Base-by-base conservation (phyloP, 345 rosid species). In the Mangifera indica region DNA sequence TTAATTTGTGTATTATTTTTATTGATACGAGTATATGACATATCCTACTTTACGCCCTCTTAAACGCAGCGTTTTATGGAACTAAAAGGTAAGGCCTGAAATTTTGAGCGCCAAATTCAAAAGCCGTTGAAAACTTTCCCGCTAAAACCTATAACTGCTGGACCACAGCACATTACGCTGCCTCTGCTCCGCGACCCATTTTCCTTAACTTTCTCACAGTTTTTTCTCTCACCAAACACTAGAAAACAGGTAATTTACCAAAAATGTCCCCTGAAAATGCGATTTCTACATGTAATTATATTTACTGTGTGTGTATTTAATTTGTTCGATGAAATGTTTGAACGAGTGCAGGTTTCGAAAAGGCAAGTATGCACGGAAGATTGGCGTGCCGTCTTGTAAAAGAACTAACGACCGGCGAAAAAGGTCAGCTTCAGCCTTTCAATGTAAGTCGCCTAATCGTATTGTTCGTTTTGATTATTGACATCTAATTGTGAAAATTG, bases 341-440 rank as follows among this genome's bases (percentile, higher is more conserved):
- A 72, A 65, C 6, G 66, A 54, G 12, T 25, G 10, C 48, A 42
- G 73, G 59, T 40, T 49, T 66, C 52, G 15, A 26, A 24, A 69
- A 52, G 59, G 5, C 24, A 70, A 68, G 13, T 60, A 71, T 88
- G 93, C 86, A 85, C 51, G 93, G 89, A 37, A 84, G 88, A 70
- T 81, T 84, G 71, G 93, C 83, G 34, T 76, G 81, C 74, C 78
- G 87, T 69, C 69, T 89, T 70, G 80, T 89, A 24, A 87, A 84
- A 68, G 91, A 89, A 61, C 72, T 85, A 29, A 80, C 84, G 1
- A 66, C 70, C 6, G 75, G 86, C 0, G 91, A 89, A n/a, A 89
- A 85, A 42, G 89, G 86, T 2, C 89, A 89, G 76, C 80, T 85
- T 55, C 81, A 81, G 75, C 75, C 81, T 74, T 85, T 87, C 77